These are phyloP conservation scores for Pyracantha coccinea DNA, from an alignment of 331 rosid genomes.

Conservation along the genomic window DNA sequence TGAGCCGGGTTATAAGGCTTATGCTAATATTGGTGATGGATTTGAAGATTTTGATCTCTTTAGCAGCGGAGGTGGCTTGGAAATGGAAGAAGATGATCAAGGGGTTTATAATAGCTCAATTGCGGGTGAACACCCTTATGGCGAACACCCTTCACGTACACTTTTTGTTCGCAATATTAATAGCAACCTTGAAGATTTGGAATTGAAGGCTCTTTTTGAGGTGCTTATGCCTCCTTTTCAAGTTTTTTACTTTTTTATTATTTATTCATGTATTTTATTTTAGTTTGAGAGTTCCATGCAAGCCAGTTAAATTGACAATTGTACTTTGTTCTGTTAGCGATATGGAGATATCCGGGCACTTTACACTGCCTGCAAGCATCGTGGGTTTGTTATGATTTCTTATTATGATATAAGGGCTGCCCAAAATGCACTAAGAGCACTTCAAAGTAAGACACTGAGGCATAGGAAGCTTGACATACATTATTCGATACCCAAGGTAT, in stretches of 20 bases:
- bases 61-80: conserved; percentile 84
- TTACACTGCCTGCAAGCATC: conserved; percentile 76
- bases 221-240: conserved; percentile 36
- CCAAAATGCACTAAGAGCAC: conserved; percentile 60
- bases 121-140: conserved; percentile 40
- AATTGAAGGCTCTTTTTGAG: conserved; percentile 70
- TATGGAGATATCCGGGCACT: conserved; percentile 65
- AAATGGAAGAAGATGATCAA: conserved; percentile 63
- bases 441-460: conserved; percentile 55
- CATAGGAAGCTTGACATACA: conserved; percentile 70
- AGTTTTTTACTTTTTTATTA: background rate
- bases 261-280: background rate
- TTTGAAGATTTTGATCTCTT: conserved; percentile 75
- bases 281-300: conserved; percentile 7
- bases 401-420: conserved; percentile 76
- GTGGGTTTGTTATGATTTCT: conserved; percentile 75
- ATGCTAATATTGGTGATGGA: conserved; percentile 41
- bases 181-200: conserved; percentile 66
- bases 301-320: conserved; percentile 29
- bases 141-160: conserved; percentile 70
- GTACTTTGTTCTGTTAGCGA: conserved; percentile 44
- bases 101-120: conserved; percentile 39
- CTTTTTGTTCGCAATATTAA: conserved; percentile 75
- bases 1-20: conserved; percentile 32
- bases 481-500: conserved; percentile 80